A percentile compares a stretch with the other conserved stretches of the same genome.
Conservation (phyloP, 495 filamentous ascomycete genomes). For the Pseudomonodictys pantanalensis region DNA sequence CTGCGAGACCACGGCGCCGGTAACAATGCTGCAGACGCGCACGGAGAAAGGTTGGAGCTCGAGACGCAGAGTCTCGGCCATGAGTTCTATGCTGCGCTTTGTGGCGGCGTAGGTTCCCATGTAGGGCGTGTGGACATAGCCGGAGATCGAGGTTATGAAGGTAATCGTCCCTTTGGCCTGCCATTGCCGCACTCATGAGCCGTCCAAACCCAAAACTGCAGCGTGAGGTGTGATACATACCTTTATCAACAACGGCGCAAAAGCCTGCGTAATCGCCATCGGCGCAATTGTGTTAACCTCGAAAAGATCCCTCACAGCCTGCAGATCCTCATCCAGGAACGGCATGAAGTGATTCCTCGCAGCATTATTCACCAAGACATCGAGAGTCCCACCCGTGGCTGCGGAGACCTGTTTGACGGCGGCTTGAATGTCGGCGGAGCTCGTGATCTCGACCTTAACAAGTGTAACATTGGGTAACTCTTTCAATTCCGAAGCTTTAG, state of each 20-base stretch:
- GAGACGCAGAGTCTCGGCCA: conserved; percentile 8
- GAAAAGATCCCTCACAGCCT: conserved; percentile 35
- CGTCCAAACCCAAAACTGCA: background rate
- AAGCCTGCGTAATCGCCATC: conserved; percentile 20
- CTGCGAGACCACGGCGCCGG: background rate
- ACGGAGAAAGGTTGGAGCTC: conserved; percentile 16
- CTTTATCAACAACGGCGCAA: conserved; percentile 22
- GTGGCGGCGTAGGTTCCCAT: conserved; percentile 7
- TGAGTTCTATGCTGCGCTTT: conserved; percentile 8
- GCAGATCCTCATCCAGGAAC: conserved; percentile 40
- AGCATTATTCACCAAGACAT: conserved; percentile 49
- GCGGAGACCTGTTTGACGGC: conserved; percentile 9
- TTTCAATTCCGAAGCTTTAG: conserved; percentile 34
- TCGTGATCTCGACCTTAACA: conserved; percentile 18
- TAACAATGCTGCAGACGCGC: background rate
- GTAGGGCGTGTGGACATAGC: background rate
- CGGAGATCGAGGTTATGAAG: background rate
- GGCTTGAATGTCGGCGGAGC: conserved; percentile 15
- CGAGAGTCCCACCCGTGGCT: conserved; percentile 30
- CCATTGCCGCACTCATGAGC: background rate
- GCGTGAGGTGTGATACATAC: background rate
- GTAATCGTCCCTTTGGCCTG: conserved; percentile 4
- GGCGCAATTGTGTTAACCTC: conserved; percentile 13
- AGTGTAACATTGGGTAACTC: conserved; percentile 28
- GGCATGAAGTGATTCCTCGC: conserved; percentile 39